Conservation (phyloP, 169 alveolate genomes). For the Amoebophrya sp. region DNA sequence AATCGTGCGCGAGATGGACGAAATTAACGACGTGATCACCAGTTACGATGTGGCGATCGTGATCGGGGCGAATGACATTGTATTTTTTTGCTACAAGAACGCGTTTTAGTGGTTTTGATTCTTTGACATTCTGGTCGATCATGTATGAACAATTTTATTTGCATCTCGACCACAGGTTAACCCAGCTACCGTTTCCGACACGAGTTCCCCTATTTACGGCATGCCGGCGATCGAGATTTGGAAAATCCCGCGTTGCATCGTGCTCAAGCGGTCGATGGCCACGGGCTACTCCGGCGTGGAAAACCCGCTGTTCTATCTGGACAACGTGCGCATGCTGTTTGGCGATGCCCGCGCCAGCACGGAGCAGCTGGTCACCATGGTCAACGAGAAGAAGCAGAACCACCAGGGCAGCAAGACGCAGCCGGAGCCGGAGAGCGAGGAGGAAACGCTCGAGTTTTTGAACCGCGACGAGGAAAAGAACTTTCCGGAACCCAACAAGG, state of each 20-base stretch:
- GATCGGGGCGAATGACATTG: conserved; percentile 68
- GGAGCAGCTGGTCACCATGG: conserved; percentile 55
- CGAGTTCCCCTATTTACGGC: conserved; percentile 80
- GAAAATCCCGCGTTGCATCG: conserved; percentile 77
- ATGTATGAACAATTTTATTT: too few relatives aligned
- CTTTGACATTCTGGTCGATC: too few relatives aligned
- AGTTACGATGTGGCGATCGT: conserved; percentile 76
- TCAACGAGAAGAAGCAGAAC: conserved; percentile 40
- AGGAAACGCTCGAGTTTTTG: conserved; percentile 30
- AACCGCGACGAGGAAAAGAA: conserved; percentile 41
- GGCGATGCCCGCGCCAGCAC: conserved; percentile 77
- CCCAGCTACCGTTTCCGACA: conserved; percentile 39
- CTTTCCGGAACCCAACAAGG: conserved; percentile 57
- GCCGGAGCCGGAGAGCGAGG: conserved; percentile 57
- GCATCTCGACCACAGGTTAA: not conserved
- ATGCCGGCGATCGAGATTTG: conserved; percentile 92
- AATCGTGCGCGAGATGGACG: conserved; percentile 87
- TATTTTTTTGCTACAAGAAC: too few relatives aligned
- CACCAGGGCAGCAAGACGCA: conserved; percentile 46
- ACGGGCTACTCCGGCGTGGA: conserved; percentile 90
- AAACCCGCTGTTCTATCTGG: conserved; percentile 80
- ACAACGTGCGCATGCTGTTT: conserved; percentile 68
- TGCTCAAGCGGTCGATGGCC: conserved; percentile 77
- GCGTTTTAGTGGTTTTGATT: too few relatives aligned
- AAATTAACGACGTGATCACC: conserved; percentile 69